Percentiles rank a stretch among this genome's conserved stretches.
Evolutionary conservation across 768 basidiomycete species (phyloP).

Genomic region (Artomyces pyxidatus): DNA sequence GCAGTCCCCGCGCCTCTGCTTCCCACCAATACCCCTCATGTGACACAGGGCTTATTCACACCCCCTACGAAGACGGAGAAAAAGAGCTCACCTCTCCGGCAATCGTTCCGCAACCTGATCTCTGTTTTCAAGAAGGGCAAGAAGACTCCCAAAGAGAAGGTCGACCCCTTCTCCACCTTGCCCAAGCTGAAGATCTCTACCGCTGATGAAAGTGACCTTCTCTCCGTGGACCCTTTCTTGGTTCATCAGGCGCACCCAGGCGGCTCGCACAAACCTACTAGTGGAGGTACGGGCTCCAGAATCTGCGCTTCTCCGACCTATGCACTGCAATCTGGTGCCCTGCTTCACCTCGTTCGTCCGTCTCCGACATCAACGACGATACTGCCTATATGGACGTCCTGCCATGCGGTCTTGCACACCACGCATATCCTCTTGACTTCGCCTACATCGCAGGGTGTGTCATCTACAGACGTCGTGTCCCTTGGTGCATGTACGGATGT

Average conservation of each 20-base stretch:
- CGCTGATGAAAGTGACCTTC: not conserved
- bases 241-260: slow-evolving; percentile 1
- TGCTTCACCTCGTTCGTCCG: slow-evolving; percentile 41
- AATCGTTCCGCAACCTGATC: slow-evolving; percentile 56
- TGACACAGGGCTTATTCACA: slow-evolving; percentile 13
- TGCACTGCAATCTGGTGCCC: slow-evolving; percentile 26
- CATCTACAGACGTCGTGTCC: slow-evolving; percentile 37
- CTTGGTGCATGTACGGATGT: slow-evolving; percentile 53
- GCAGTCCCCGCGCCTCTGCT: slow-evolving; percentile 6
- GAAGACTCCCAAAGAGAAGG: slow-evolving; percentile 18
- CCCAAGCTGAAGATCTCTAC: slow-evolving; percentile 2
- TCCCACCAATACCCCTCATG: slow-evolving; percentile 12
- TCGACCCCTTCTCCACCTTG: slow-evolving; percentile 6
- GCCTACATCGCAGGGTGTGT: slow-evolving; percentile 31
- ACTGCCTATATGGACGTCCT: slow-evolving; percentile 43
- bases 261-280: not conserved
- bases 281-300: too few species aligned
- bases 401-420: slow-evolving; percentile 30
- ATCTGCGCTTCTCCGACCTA: slow-evolving; percentile 15
- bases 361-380: slow-evolving; percentile 18
- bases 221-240: not conserved
- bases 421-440: slow-evolving; percentile 41
- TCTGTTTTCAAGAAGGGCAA: slow-evolving; percentile 50
- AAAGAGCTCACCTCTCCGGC: slow-evolving; percentile 46
- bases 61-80: slow-evolving; percentile 31